A percentile compares a stretch with the other conserved stretches of the same genome.
Evolutionary conservation across 2,329 filamentous ascomycete species (phyloP).

Genomic region (Pezicula radicicola): DNA sequence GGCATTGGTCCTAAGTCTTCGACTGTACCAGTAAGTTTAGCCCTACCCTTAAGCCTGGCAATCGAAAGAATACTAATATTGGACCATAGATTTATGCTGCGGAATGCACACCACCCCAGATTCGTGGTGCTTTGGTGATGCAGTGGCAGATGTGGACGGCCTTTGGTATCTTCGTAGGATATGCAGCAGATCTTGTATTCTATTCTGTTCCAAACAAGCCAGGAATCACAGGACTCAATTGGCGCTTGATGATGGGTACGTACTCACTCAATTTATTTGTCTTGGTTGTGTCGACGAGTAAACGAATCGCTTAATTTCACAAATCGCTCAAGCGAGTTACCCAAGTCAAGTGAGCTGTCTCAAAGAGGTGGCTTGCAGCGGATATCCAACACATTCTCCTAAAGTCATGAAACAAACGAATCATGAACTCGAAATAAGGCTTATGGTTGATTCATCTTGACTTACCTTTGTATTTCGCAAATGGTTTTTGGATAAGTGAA

Average conservation of each 20-base stretch:
- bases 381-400: too few species aligned
- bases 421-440: too few species aligned
- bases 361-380: too few species aligned
- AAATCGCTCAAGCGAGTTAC: too few species aligned
- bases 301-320: too few species aligned
- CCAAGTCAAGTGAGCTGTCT: too few species aligned
- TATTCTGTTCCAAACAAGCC: slow-evolving; percentile 50
- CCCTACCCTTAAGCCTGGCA: not conserved
- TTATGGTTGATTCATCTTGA: too few species aligned
- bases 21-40: slow-evolving; percentile 49
- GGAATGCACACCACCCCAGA: slow-evolving; percentile 60
- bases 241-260: slow-evolving; percentile 64
- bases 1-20: slow-evolving; percentile 70
- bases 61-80: not conserved
- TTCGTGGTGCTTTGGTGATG: slow-evolving; percentile 71
- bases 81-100: slow-evolving; percentile 55
- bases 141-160: slow-evolving; percentile 58
- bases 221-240: slow-evolving; percentile 56
- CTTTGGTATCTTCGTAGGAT: slow-evolving; percentile 56
- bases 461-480: not conserved
- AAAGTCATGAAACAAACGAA: too few species aligned
- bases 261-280: too few species aligned
- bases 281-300: too few species aligned
- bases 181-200: slow-evolving; percentile 58
- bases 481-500: not conserved